Percentiles rank a stretch among this genome's conserved stretches.
Conservation (phyloP, 2,329 filamentous ascomycete genomes). For the Epicoccum nigrum region DNA sequence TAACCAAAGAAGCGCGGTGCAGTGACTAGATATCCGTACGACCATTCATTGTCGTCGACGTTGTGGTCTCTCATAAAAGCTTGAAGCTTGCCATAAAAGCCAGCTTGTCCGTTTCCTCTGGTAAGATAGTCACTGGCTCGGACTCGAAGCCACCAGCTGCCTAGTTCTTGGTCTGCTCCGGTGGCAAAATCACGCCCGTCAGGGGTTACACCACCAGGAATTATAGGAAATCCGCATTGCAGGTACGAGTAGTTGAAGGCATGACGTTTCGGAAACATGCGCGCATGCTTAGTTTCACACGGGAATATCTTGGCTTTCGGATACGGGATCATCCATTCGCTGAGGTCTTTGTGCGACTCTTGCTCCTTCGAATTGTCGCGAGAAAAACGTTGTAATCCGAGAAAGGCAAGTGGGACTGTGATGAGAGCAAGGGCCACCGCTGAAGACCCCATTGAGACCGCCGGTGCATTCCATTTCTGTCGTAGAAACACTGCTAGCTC, state of each 20-base stretch:
- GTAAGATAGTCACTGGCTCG: constrained; percentile 66
- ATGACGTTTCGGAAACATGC: constrained; percentile 71
- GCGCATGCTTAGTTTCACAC: constrained; percentile 67
- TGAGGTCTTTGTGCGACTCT: constrained; percentile 1
- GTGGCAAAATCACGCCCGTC: constrained; percentile 23
- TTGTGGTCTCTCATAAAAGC: constrained; percentile 63
- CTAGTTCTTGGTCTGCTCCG: constrained; percentile 35
- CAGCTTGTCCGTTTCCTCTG: constrained; percentile 58
- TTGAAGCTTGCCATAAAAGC: constrained; percentile 68
- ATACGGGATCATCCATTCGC: constrained; percentile 22
- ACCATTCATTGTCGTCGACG: constrained; percentile 65
- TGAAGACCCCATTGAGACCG: constrained; percentile 3
- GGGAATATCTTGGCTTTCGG: constrained; percentile 62
- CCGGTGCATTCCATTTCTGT: constrained; percentile 19
- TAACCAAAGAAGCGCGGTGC: constrained; percentile 72
- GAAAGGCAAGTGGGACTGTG: constrained; percentile 20
- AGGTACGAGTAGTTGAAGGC: constrained; percentile 75
- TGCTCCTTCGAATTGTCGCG: not conserved
- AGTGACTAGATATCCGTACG: constrained; percentile 73
- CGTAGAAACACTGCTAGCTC: constrained; percentile 11
- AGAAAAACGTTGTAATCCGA: constrained; percentile 8
- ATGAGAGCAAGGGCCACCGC: constrained; percentile 10
- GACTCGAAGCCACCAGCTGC: constrained; percentile 64
- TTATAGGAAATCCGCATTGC: constrained; percentile 70
- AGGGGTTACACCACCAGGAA: constrained; percentile 57